Evolutionary conservation across 805 yeast genomes (phyloP).

Genomic region (Candida ascalaphidarum): DNA sequence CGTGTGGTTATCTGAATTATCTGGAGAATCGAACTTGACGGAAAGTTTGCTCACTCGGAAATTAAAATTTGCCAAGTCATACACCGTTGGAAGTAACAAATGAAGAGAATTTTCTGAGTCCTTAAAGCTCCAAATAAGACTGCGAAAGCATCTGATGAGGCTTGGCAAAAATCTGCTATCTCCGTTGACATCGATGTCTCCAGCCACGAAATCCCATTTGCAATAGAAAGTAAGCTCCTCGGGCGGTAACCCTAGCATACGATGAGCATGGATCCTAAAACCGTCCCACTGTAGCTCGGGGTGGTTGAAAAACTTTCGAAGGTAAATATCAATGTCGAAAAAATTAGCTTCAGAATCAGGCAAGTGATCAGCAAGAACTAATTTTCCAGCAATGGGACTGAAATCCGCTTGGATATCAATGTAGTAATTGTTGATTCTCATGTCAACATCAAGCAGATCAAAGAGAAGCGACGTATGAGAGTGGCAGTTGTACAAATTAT

Average conservation of each 20-base stretch:
- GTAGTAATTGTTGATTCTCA: conserved; percentile 83
- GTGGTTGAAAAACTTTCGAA: conserved; percentile 2
- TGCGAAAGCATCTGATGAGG: conserved; percentile 31
- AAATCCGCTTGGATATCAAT: conserved; percentile 84
- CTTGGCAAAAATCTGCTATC: conserved; percentile 37
- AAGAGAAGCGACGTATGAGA: conserved; percentile 57
- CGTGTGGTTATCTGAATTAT: conserved; percentile 11
- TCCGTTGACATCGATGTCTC: conserved; percentile 47
- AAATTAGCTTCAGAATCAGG: conserved; percentile 10
- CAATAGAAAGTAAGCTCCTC: conserved; percentile 81
- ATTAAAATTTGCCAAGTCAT: conserved; percentile 63
- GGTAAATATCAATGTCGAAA: conserved; percentile 17
- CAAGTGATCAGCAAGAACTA: conserved; percentile 14
- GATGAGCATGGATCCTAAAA: conserved; percentile 68
- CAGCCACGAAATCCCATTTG: conserved; percentile 79
- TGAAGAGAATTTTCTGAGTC: conserved; percentile 74
- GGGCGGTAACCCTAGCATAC: conserved; percentile 92
- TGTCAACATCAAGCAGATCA: conserved; percentile 62
- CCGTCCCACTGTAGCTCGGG: conserved; percentile 53
- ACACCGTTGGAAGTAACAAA: conserved; percentile 43
- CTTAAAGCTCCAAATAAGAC: conserved; percentile 52
- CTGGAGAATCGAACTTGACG: conserved; percentile 30
- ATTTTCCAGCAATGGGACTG: conserved; percentile 41
- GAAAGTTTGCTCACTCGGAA: conserved; percentile 43
- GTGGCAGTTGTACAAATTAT: conserved; percentile 54